These are phyloP conservation scores for Nicotiana benthamiana DNA, from an alignment of 257 asterid genomes.

Conservation along the genomic window DNA sequence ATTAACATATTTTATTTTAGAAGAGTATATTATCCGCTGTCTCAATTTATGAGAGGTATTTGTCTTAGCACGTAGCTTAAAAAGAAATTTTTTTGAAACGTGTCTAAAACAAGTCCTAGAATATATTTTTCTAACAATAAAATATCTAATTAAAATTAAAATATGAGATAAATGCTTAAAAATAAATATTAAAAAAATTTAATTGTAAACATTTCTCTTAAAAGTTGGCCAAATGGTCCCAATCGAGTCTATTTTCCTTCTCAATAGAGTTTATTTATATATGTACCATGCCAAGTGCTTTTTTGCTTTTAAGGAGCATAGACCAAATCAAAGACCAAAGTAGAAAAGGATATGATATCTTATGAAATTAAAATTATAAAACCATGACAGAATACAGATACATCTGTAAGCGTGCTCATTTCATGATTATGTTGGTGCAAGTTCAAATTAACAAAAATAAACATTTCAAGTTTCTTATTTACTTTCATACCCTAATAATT, in stretches of 20 bases:
- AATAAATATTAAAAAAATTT: background rate
- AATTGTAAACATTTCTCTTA: background rate
- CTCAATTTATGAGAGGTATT: too few species aligned
- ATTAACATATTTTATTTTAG: too few species aligned
- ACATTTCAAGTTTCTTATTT: background rate
- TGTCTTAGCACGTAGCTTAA: too few species aligned
- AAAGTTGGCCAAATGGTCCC: background rate
- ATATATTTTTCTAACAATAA: too few species aligned
- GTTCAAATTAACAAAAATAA: background rate
- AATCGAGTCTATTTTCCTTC: background rate
- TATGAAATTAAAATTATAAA: background rate
- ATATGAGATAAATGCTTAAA: too few species aligned
- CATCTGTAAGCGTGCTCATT: background rate
- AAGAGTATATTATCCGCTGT: too few species aligned
- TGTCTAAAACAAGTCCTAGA: too few species aligned
- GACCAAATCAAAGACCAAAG: background rate
- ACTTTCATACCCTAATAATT: too few species aligned
- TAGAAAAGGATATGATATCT: background rate
- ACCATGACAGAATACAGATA: background rate
- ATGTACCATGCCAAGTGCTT: background rate
- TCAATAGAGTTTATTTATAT: background rate
- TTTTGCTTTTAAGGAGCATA: background rate
- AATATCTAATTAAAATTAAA: too few species aligned
- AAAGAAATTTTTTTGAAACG: too few species aligned
- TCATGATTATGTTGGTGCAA: background rate